Percentiles rank a stretch among this genome's conserved stretches.
phyloP scores from a whole-genome alignment of 2,329 filamentous ascomycete genomes.

The Fusarium brevicatenulatum region DNA sequence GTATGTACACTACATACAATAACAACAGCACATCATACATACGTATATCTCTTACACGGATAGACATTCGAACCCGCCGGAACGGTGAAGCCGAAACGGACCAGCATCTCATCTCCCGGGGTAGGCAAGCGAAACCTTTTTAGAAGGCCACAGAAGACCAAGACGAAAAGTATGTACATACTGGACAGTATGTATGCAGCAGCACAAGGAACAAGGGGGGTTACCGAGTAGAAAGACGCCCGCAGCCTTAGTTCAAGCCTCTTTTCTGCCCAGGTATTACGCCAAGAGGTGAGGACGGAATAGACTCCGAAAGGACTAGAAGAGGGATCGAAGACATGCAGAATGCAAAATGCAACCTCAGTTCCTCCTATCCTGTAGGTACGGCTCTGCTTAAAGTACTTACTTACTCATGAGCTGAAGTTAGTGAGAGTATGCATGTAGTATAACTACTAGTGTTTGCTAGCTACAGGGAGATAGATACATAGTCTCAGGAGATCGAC shows the following conservation, averaged over 20 bases:
- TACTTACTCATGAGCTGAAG: neutral
- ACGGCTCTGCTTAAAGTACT: neutral
- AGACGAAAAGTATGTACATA: neutral
- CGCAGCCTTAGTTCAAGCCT: slow-evolving; percentile 20
- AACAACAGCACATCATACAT: neutral
- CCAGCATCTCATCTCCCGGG: slow-evolving; percentile 1
- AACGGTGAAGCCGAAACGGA: slow-evolving; percentile 35
- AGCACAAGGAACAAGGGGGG: neutral
- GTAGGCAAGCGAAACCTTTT: neutral
- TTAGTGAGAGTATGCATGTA: neutral
- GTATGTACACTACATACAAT: neutral
- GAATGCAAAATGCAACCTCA: neutral
- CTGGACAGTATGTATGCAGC: neutral
- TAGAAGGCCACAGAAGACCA: neutral
- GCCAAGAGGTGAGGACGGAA: slow-evolving; percentile 25
- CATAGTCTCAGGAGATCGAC: slow-evolving; percentile 16
- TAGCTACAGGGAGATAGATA: neutral
- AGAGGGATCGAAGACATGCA: slow-evolving; percentile 5
- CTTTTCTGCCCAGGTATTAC: neutral
- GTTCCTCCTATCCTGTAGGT: neutral
- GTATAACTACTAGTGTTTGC: neutral
- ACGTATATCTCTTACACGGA: neutral
- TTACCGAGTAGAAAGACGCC: slow-evolving; percentile 6
- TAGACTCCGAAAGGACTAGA: slow-evolving; percentile 17
- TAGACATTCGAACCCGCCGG: slow-evolving; percentile 8